A percentile compares a stretch with the other conserved stretches of the same genome.
phyloP scores from a whole-genome alignment of 352 stramenopile genomes.

The Discostella stelligera region DNA sequence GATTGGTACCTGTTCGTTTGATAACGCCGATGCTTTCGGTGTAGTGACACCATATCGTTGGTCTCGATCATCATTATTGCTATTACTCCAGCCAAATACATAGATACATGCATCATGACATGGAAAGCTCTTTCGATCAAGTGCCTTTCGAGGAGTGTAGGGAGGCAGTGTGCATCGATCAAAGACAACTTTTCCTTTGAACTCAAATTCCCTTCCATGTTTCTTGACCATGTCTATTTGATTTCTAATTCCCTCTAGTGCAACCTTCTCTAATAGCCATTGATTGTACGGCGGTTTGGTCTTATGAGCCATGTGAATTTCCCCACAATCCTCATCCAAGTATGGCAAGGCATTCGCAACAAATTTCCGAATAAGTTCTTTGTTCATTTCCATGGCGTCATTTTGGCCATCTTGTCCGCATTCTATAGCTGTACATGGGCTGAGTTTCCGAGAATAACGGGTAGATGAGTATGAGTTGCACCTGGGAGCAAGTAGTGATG shows the following conservation, averaged over 20 bases:
- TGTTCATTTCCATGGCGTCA: conserved; percentile 93
- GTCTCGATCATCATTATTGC: not conserved
- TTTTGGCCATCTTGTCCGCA: conserved; percentile 95
- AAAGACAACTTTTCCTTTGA: conserved; percentile 87
- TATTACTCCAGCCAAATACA: conserved; percentile 82
- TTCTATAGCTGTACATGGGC: conserved; percentile 87
- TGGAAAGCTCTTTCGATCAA: conserved; percentile 93
- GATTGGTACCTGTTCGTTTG: not conserved
- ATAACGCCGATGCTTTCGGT: conserved; percentile 18
- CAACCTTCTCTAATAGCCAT: conserved; percentile 73
- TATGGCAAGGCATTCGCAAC: conserved; percentile 80
- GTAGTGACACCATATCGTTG: not conserved
- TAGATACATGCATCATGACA: conserved; percentile 95
- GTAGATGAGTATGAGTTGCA: not conserved
- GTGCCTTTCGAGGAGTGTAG: conserved; percentile 94
- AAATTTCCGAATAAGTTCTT: conserved; percentile 88
- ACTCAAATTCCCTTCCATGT: conserved; percentile 37
- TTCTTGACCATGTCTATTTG: not conserved
- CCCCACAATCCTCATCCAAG: conserved; percentile 62
- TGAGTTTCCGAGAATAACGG: no score
- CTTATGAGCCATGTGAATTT: conserved; percentile 95
- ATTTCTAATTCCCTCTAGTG: conserved; percentile 47
- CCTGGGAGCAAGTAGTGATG: not conserved
- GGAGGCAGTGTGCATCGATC: conserved; percentile 89
- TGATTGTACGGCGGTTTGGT: conserved; percentile 88